Evolutionary conservation across 495 filamentous ascomycete genomes (phyloP).

Genomic region (Cercophora scortea): DNA sequence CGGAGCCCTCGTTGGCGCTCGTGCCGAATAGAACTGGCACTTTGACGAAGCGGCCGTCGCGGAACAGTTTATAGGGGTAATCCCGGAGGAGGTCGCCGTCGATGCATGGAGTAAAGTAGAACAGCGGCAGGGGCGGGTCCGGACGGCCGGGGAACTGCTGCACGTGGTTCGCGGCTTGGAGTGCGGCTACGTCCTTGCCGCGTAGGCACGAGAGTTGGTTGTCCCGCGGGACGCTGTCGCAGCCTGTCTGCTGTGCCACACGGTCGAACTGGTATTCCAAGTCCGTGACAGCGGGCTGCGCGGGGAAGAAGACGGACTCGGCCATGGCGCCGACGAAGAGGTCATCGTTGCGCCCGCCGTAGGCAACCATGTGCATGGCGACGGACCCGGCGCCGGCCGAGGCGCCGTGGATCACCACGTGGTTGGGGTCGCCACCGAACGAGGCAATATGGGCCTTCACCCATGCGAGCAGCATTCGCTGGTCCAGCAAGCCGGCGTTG

Average conservation of each 20-base stretch:
- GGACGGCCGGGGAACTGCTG: slow-evolving; percentile 36
- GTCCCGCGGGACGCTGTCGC: background rate
- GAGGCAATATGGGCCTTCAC: slow-evolving; percentile 54
- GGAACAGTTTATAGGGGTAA: slow-evolving; percentile 22
- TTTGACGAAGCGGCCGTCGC: slow-evolving; percentile 16
- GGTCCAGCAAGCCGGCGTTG: slow-evolving; percentile 68
- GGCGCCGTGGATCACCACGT: slow-evolving; percentile 64
- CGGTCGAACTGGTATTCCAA: slow-evolving; percentile 38
- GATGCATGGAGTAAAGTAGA: slow-evolving; percentile 51
- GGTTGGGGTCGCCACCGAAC: slow-evolving; percentile 66
- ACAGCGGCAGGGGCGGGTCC: slow-evolving; percentile 40
- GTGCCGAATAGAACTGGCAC: slow-evolving; percentile 33
- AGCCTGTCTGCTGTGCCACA: slow-evolving; percentile 21
- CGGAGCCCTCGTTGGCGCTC: slow-evolving; percentile 44
- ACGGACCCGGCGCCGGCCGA: slow-evolving; percentile 64
- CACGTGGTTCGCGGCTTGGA: slow-evolving; percentile 47
- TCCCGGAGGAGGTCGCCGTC: slow-evolving; percentile 51
- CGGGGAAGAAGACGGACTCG: slow-evolving; percentile 39
- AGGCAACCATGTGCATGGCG: slow-evolving; percentile 58
- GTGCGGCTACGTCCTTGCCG: slow-evolving; percentile 29
- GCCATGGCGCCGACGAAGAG: slow-evolving; percentile 34
- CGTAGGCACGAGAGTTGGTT: slow-evolving; percentile 44
- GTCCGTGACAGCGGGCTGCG: slow-evolving; percentile 28
- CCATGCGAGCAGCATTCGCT: slow-evolving; percentile 60
- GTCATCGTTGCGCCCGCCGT: slow-evolving; percentile 29